Conservation (phyloP, 2,329 filamentous ascomycete genomes). For the Zymoseptoria ardabiliae region DNA sequence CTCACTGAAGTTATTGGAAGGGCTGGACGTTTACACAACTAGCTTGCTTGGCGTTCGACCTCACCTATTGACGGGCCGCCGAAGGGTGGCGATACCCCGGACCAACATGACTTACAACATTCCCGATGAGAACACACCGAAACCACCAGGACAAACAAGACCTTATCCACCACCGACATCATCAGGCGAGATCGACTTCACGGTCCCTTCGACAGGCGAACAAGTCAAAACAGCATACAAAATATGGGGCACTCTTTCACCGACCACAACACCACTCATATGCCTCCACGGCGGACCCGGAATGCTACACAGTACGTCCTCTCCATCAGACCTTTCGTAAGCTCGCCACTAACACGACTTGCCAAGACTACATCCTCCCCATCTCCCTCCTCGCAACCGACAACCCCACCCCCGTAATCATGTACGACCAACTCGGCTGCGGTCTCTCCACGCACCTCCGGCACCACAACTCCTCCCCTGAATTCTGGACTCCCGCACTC, state of each 20-base stretch:
- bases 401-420: slow-evolving; percentile 38
- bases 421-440: slow-evolving; percentile 48
- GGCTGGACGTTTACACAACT: not conserved
- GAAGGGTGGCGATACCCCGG: not conserved
- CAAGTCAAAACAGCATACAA: slow-evolving; percentile 33
- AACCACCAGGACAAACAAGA: slow-evolving; percentile 8
- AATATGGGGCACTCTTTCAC: slow-evolving; percentile 30
- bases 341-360: slow-evolving; percentile 9
- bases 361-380: slow-evolving; percentile 25
- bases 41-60: not conserved
- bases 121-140: slow-evolving; percentile 4
- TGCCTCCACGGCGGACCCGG: slow-evolving; percentile 41
- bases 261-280: slow-evolving; percentile 25
- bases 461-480: slow-evolving; percentile 36
- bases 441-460: slow-evolving; percentile 43
- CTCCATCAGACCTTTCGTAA: not conserved
- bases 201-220: slow-evolving; percentile 19
- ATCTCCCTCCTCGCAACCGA: slow-evolving; percentile 30
- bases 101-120: slow-evolving; percentile 8
- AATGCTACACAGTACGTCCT: slow-evolving; percentile 15
- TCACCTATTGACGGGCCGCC: not conserved
- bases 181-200: slow-evolving; percentile 7
- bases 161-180: slow-evolving; percentile 4
- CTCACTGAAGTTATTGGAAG: not conserved
- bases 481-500: slow-evolving; percentile 42